Conservation (phyloP, 805 yeast genomes). For the Candida berthetii region DNA sequence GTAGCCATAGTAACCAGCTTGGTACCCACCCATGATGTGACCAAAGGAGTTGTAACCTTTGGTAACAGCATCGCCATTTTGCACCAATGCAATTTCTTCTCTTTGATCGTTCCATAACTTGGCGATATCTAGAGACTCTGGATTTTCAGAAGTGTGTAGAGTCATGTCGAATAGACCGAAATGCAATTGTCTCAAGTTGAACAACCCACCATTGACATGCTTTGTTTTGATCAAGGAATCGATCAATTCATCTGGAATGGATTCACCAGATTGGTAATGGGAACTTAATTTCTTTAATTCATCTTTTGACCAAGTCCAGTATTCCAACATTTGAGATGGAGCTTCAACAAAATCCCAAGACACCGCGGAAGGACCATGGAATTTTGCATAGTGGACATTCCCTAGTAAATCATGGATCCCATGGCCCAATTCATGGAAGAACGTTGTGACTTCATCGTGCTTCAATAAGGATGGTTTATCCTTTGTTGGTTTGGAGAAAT, state of each 20-base stretch:
- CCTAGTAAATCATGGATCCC: conserved; percentile 80
- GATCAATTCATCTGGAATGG: conserved; percentile 50
- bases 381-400: conserved; percentile 54
- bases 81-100: conserved; percentile 52
- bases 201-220: conserved; percentile 71
- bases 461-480: conserved; percentile 70
- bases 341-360: conserved; percentile 88
- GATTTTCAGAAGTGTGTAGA: conserved; percentile 50
- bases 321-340: conserved; percentile 86
- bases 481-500: conserved; percentile 69
- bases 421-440: conserved; percentile 88
- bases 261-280: conserved; percentile 56
- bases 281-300: conserved; percentile 54
- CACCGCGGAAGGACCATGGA: conserved; percentile 69
- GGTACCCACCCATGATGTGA: conserved; percentile 75
- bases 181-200: conserved; percentile 68
- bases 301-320: conserved; percentile 75
- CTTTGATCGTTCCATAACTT: conserved; percentile 62
- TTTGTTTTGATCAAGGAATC: conserved; percentile 56
- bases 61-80: conserved; percentile 47
- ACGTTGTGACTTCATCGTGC: conserved; percentile 74
- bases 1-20: conserved; percentile 83
- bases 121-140: conserved; percentile 40
- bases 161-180: conserved; percentile 75
- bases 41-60: conserved; percentile 74